phyloP scores from a whole-genome alignment of 164 flowering plant genomes.

The Vitis amurensis region DNA sequence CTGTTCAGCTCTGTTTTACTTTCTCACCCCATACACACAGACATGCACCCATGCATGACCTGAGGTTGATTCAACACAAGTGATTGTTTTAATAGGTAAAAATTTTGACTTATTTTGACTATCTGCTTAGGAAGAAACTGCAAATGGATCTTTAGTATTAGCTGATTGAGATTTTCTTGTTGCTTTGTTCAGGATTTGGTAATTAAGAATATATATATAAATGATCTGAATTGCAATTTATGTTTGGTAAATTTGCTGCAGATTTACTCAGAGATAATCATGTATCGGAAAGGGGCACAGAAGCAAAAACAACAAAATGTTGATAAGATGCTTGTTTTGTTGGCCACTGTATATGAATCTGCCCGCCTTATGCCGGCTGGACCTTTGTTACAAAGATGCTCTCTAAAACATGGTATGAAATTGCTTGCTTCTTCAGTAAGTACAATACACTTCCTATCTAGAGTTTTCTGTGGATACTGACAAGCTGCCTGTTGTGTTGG shows the following conservation, averaged over 20 bases:
- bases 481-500: too few species aligned
- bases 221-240: neutral
- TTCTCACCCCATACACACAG: too few species aligned
- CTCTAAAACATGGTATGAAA: slow-evolving; percentile 45
- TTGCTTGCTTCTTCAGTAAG: slow-evolving; percentile 1
- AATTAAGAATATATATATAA: neutral
- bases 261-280: slow-evolving; percentile 54
- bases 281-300: slow-evolving; percentile 21
- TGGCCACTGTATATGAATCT: slow-evolving; percentile 72
- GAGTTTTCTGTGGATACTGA: too few species aligned
- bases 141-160: too few species aligned
- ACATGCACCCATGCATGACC: too few species aligned
- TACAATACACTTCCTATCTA: neutral
- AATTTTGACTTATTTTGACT: too few species aligned
- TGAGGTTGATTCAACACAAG: too few species aligned
- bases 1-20: too few species aligned
- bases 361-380: slow-evolving; percentile 68
- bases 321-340: slow-evolving; percentile 38
- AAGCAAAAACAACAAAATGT: slow-evolving; percentile 27
- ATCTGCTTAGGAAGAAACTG: too few species aligned
- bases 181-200: too few species aligned
- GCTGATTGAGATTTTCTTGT: too few species aligned
- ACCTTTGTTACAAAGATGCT: slow-evolving; percentile 69
- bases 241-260: slow-evolving; percentile 15
- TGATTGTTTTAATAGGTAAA: too few species aligned